phyloP scores from a whole-genome alignment of 1,139 yeast species.

The Protomyces macrosporus region DNA sequence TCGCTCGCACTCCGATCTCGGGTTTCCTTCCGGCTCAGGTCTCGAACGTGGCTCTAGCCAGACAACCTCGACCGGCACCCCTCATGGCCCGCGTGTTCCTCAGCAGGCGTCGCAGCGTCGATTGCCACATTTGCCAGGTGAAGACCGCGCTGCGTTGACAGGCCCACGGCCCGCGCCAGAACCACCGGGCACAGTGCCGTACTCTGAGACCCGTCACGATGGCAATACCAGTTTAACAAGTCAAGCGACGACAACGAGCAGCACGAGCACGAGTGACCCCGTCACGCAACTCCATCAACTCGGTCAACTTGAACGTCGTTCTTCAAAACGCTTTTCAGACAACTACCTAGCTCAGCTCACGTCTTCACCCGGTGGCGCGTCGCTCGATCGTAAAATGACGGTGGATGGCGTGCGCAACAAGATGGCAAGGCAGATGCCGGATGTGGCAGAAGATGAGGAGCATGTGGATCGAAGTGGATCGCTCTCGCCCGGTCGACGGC shows the following conservation, averaged over 20 bases:
- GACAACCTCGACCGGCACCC: too few species aligned
- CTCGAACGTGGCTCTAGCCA: too few species aligned
- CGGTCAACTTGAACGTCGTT: slow-evolving; percentile 9
- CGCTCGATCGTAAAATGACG: slow-evolving; percentile 3
- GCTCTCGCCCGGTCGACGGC: too few species aligned
- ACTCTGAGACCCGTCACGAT: neutral
- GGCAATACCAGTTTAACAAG: neutral
- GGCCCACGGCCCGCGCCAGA: slow-evolving; percentile 11
- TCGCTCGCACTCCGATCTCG: neutral
- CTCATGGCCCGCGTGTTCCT: neutral
- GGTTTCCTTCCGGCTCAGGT: neutral
- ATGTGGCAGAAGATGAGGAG: slow-evolving; percentile 10
- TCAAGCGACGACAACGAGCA: neutral
- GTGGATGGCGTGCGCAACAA: slow-evolving; percentile 21
- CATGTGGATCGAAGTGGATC: neutral
- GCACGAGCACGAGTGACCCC: slow-evolving; percentile 1
- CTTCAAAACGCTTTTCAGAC: slow-evolving; percentile 23
- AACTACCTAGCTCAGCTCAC: slow-evolving; percentile 16
- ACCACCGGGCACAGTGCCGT: neutral
- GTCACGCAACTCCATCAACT: slow-evolving; percentile 15
- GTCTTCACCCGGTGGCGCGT: slow-evolving; percentile 4
- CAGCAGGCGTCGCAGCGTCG: slow-evolving; percentile 1
- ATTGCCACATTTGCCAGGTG: slow-evolving; percentile 2
- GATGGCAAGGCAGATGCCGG: slow-evolving; percentile 6
- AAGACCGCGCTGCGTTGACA: neutral